phyloP scores from a whole-genome alignment of 2,329 filamentous ascomycete species.

The Claviceps capensis region DNA sequence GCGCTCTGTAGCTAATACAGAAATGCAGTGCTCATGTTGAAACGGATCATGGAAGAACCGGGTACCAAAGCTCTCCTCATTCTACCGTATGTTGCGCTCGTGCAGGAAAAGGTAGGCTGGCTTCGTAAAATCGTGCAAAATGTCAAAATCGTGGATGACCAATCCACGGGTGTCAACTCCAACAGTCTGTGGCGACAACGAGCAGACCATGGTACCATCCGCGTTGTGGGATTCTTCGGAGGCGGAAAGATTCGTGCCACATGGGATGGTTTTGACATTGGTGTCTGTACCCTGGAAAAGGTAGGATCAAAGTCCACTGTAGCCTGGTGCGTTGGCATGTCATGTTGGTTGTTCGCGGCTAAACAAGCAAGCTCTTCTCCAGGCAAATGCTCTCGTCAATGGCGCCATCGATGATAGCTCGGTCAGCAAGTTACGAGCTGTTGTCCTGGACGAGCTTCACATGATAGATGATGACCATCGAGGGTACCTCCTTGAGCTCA shows the following conservation, averaged over 20 bases:
- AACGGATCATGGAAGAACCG: conserved; percentile 49
- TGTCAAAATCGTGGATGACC: conserved; percentile 16
- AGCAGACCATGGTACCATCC: conserved; percentile 43
- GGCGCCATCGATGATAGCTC: conserved; percentile 57
- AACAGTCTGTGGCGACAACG: conserved; percentile 37
- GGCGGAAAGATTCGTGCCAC: conserved; percentile 52
- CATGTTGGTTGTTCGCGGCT: not conserved
- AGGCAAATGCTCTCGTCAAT: conserved; percentile 66
- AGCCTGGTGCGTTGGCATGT: not conserved
- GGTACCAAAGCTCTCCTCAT: conserved; percentile 57
- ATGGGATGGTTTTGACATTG: conserved; percentile 66
- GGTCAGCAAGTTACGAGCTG: conserved; percentile 47
- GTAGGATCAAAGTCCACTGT: conserved; percentile 8
- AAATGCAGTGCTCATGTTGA: conserved; percentile 52
- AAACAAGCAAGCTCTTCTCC: conserved; percentile 2
- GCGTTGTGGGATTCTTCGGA: conserved; percentile 61
- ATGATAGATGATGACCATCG: conserved; percentile 68
- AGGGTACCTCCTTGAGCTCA: conserved; percentile 61
- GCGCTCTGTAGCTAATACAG: conserved; percentile 1
- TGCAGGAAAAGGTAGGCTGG: conserved; percentile 69
- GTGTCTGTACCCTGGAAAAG: conserved; percentile 71
- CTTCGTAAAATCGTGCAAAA: conserved; percentile 50
- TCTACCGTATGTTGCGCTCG: conserved; percentile 64
- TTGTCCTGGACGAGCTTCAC: conserved; percentile 68
- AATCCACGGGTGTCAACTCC: conserved; percentile 20